Evolutionary conservation across 108 stramenopile genomes (phyloP).

Genomic region (Stephanodiscus triporus): DNA sequence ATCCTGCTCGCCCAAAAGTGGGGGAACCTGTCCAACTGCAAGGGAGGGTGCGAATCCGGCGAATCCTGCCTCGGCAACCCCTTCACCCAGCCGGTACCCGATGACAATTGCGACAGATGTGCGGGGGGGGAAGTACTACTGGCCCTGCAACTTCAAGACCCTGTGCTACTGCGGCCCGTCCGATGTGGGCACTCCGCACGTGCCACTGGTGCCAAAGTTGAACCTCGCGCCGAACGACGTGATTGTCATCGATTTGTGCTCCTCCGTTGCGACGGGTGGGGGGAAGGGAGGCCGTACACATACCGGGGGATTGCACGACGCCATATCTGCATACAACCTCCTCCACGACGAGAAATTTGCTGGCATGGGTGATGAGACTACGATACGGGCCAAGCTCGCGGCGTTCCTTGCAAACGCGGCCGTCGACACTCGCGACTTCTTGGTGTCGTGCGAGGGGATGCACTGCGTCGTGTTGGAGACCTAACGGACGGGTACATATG

Average conservation of each 20-base stretch:
- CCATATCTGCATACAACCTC: constrained; percentile 34
- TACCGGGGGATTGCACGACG: constrained; percentile 42
- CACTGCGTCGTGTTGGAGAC: constrained; percentile 47
- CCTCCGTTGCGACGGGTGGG: constrained; percentile 14
- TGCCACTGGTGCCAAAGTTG: constrained; percentile 46
- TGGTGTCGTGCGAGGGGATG: constrained; percentile 19
- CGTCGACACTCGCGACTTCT: constrained; percentile 39
- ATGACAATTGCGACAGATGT: constrained; percentile 34
- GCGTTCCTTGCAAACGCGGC: constrained; percentile 42
- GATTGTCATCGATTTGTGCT: constrained; percentile 36
- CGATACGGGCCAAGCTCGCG: constrained; percentile 31
- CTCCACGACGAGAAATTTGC: constrained; percentile 53
- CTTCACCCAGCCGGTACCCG: constrained; percentile 35
- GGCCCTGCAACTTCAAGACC: constrained; percentile 55
- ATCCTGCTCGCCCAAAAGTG: background rate
- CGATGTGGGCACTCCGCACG: constrained; percentile 17
- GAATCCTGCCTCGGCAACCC: constrained; percentile 43
- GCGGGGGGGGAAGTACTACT: constrained; percentile 35
- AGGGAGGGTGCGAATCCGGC: constrained; percentile 39
- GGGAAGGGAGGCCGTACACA: constrained; percentile 24
- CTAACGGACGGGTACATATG: too few species aligned
- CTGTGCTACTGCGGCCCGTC: constrained; percentile 33
- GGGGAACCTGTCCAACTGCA: constrained; percentile 44
- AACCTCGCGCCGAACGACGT: constrained; percentile 21
- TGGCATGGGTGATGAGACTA: constrained; percentile 35